Conservation (phyloP, 768 basidiomycete genomes). For the Albatrellus ellisii region DNA sequence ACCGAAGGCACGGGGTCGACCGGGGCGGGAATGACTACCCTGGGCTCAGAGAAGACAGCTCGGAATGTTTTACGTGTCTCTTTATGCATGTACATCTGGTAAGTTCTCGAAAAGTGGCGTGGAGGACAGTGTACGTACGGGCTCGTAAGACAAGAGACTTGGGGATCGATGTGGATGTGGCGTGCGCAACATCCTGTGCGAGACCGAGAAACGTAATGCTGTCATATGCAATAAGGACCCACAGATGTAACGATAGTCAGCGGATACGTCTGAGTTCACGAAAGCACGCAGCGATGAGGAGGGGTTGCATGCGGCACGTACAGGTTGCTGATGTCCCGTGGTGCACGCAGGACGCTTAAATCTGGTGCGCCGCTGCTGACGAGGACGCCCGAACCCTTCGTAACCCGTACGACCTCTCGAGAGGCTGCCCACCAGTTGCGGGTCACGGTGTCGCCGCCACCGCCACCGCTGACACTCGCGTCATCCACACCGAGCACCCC, state of each 20-base stretch:
- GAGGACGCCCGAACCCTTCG: slow-evolving; percentile 67
- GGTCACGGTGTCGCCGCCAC: slow-evolving; percentile 38
- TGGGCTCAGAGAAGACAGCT: slow-evolving; percentile 67
- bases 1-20: background rate
- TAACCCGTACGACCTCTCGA: slow-evolving; percentile 64
- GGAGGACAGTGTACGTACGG: slow-evolving; percentile 35
- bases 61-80: slow-evolving; percentile 77
- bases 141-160: slow-evolving; percentile 63
- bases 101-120: too few species aligned
- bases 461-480: slow-evolving; percentile 40
- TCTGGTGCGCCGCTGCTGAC: slow-evolving; percentile 56
- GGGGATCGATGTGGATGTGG: slow-evolving; percentile 42
- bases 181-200: slow-evolving; percentile 54
- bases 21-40: slow-evolving; percentile 37
- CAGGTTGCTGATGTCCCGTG: slow-evolving; percentile 69
- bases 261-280: too few species aligned
- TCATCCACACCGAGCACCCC: slow-evolving; percentile 58
- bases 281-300: too few species aligned
- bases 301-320: slow-evolving; percentile 16
- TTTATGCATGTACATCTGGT: too few species aligned
- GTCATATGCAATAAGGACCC: background rate
- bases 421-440: slow-evolving; percentile 80
- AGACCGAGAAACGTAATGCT: slow-evolving; percentile 60
- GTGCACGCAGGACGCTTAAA: slow-evolving; percentile 52
- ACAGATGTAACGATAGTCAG: background rate